These are phyloP conservation scores for Blastomyces parvus DNA, from an alignment of 2,329 filamentous ascomycete genomes.

Conservation along the genomic window DNA sequence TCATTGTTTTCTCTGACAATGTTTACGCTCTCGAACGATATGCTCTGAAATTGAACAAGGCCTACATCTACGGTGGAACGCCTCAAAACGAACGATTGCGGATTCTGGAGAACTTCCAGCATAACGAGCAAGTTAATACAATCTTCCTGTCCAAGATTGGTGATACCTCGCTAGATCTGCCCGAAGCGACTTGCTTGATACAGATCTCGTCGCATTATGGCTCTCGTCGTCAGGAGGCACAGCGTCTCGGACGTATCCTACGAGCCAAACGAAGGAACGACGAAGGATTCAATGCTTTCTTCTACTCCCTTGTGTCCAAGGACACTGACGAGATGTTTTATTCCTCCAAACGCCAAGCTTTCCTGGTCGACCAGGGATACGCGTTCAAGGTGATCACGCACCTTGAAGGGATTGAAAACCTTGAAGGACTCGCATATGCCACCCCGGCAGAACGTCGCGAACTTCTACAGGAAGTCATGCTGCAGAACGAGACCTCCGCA, in stretches of 20 bases:
- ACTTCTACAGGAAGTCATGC: slow-evolving; percentile 75
- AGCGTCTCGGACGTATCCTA: slow-evolving; percentile 83
- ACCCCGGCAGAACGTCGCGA: slow-evolving; percentile 73
- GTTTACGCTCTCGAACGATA: slow-evolving; percentile 86
- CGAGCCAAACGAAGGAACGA: slow-evolving; percentile 93
- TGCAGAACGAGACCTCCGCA: slow-evolving; percentile 69
- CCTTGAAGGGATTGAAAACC: slow-evolving; percentile 78
- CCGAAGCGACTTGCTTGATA: slow-evolving; percentile 91
- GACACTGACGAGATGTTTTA: slow-evolving; percentile 98
- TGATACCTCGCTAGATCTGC: slow-evolving; percentile 93
- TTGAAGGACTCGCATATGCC: slow-evolving; percentile 68
- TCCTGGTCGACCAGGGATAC: slow-evolving; percentile 95
- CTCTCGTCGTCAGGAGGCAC: slow-evolving; percentile 90
- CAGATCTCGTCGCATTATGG: slow-evolving; percentile 97
- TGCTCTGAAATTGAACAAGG: slow-evolving; percentile 71
- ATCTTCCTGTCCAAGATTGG: slow-evolving; percentile 96
- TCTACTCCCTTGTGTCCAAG: slow-evolving; percentile 94
- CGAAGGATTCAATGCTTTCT: slow-evolving; percentile 97
- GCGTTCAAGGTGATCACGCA: slow-evolving; percentile 99
- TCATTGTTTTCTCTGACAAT: slow-evolving; percentile 97
- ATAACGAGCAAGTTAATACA: slow-evolving; percentile 81
- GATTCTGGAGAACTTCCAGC: slow-evolving; percentile 89
- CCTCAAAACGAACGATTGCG: slow-evolving; percentile 73
- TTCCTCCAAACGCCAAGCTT: slow-evolving; percentile 91
- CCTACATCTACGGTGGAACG: slow-evolving; percentile 85